These are phyloP conservation scores for Penicillium sp. DNA, from an alignment of 2,329 filamentous ascomycete species.

Conservation along the genomic window DNA sequence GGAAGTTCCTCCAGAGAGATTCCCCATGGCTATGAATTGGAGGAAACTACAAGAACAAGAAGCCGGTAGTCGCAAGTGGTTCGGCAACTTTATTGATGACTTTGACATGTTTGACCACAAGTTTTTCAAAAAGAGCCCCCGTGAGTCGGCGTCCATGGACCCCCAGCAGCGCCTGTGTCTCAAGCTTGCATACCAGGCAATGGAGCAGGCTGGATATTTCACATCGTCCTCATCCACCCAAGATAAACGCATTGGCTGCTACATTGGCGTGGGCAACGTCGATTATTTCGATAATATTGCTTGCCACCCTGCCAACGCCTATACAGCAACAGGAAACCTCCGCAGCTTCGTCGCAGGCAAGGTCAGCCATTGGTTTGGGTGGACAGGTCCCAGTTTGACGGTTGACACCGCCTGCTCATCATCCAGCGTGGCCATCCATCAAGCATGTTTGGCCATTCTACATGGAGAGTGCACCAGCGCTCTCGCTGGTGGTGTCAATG, in stretches of 20 bases:
- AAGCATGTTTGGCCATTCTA: constrained; percentile 27
- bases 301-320: constrained; percentile 35
- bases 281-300: constrained; percentile 37
- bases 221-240: too few relatives aligned
- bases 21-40: too few relatives aligned
- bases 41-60: background rate
- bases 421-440: constrained; percentile 41
- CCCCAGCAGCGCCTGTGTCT: constrained; percentile 37
- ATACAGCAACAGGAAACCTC: constrained; percentile 24
- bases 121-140: constrained; percentile 34
- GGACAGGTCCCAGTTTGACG: constrained; percentile 47
- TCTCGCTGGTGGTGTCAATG: constrained; percentile 43
- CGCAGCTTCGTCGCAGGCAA: constrained; percentile 30
- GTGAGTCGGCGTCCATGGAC: constrained; percentile 32
- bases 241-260: constrained; percentile 27
- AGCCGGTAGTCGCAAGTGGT: background rate
- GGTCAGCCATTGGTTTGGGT: constrained; percentile 50
- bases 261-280: constrained; percentile 26
- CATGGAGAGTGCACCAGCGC: constrained; percentile 28
- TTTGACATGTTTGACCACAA: constrained; percentile 33
- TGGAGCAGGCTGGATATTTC: constrained; percentile 27
- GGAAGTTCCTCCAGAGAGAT: background rate
- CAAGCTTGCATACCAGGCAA: constrained; percentile 35
- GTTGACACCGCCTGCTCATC: constrained; percentile 51
- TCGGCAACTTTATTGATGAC: constrained; percentile 23